These are phyloP conservation scores for Graphilbum ipis-grandicollis DNA, from an alignment of 2,329 filamentous ascomycete genomes.

Conservation along the genomic window DNA sequence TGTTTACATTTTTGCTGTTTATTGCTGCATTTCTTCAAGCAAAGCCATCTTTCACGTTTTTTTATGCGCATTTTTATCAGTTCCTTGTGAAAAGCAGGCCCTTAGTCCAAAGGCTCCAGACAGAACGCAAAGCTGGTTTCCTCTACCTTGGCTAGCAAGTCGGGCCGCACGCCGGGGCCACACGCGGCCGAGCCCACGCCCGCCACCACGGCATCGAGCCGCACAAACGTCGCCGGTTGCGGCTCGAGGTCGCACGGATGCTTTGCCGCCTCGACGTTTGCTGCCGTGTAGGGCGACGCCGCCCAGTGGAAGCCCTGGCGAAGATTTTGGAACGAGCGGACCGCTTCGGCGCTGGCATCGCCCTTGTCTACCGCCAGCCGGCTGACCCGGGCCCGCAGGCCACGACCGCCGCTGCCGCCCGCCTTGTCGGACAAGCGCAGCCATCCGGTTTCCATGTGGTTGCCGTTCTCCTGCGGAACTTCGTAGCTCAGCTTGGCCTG, in stretches of 20 bases:
- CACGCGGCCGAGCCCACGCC: slow-evolving; percentile 32
- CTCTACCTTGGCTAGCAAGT: slow-evolving; percentile 23
- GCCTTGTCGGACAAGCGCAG: too few species aligned
- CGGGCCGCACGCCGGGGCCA: slow-evolving; percentile 27
- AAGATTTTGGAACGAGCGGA: background rate
- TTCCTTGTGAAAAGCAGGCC: too few species aligned
- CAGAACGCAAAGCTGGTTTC: slow-evolving; percentile 24
- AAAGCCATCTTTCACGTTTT: too few species aligned
- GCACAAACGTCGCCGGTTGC: slow-evolving; percentile 21
- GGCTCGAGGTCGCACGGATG: slow-evolving; percentile 46
- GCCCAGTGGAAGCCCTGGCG: slow-evolving; percentile 31
- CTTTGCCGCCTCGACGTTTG: slow-evolving; percentile 35
- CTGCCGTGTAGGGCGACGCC: slow-evolving; percentile 32
- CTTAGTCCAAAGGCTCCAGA: slow-evolving; percentile 13
- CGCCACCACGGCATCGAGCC: slow-evolving; percentile 27
- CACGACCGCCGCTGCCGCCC: background rate
- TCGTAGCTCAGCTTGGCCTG: slow-evolving; percentile 43
- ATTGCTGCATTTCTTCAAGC: too few species aligned
- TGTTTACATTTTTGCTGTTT: background rate
- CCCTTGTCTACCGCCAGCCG: background rate
- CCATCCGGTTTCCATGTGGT: slow-evolving; percentile 43
- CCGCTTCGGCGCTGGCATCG: background rate
- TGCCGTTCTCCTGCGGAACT: slow-evolving; percentile 51
- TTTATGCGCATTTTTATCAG: too few species aligned
- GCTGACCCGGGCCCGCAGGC: background rate